These are phyloP conservation scores for Apophysomyces variabilis DNA, from an alignment of 371 early-diverging fungal genomes.

Conservation along the genomic window DNA sequence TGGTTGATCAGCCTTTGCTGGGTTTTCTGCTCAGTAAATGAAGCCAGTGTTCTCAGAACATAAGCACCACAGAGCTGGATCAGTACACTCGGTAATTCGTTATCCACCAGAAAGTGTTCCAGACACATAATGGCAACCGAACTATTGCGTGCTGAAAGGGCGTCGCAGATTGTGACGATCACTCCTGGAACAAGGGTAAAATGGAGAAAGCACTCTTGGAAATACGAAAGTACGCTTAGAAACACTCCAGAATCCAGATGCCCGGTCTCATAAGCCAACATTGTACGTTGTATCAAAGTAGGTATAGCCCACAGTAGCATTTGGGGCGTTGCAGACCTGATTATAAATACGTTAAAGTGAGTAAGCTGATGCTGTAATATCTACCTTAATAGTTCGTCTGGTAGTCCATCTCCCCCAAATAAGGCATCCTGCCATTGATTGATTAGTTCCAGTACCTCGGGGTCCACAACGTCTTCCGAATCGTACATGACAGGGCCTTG, in stretches of 20 bases:
- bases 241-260: conserved; percentile 30
- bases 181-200: conserved; percentile 35
- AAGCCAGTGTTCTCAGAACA: conserved; percentile 22
- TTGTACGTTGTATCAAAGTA: conserved; percentile 34
- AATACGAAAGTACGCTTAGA: conserved; percentile 34
- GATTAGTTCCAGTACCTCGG: conserved; percentile 30
- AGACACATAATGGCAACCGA: conserved; percentile 29
- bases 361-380: background rate
- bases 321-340: conserved; percentile 35
- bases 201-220: conserved; percentile 38
- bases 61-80: conserved; percentile 23
- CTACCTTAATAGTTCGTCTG: conserved; percentile 39
- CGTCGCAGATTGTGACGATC: conserved; percentile 32
- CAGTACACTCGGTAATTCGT: conserved; percentile 22
- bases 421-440: conserved; percentile 42
- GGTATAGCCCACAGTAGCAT: conserved; percentile 33
- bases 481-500: conserved; percentile 35
- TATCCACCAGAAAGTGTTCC: conserved; percentile 17
- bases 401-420: conserved; percentile 34
- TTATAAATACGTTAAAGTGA: background rate
- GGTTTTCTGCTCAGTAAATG: conserved; percentile 16
- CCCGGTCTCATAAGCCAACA: conserved; percentile 27
- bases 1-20: conserved; percentile 14
- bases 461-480: conserved; percentile 17
- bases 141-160: conserved; percentile 27